Evolutionary conservation across 2,329 filamentous ascomycete species (phyloP).

Genomic region (Xylariaceae sp.): DNA sequence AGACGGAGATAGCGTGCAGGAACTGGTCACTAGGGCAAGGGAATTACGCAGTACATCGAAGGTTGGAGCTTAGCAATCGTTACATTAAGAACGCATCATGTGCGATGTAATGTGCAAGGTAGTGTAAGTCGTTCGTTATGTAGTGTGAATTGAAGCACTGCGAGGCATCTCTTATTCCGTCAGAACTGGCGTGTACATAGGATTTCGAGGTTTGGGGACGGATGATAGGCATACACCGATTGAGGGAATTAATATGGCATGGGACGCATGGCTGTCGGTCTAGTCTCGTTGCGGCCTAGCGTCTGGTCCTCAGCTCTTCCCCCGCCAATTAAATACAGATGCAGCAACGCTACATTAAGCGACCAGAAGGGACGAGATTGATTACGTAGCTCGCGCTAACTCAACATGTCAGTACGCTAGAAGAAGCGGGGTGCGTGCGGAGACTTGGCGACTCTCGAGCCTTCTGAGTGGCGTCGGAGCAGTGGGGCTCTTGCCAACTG

Average conservation of each 20-base stretch:
- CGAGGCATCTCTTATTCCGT: too few relatives aligned
- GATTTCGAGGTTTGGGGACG: too few relatives aligned
- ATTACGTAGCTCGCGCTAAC: neutral
- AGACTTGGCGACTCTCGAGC: neutral
- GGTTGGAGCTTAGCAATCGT: neutral
- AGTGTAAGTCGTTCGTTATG: neutral
- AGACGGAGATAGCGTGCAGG: too few relatives aligned
- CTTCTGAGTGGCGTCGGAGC: neutral
- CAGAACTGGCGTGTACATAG: too few relatives aligned
- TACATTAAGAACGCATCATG: neutral
- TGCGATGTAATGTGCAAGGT: neutral
- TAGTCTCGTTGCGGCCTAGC: neutral
- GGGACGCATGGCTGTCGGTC: neutral
- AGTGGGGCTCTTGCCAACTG: neutral
- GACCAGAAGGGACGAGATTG: neutral
- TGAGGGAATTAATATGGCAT: neutral
- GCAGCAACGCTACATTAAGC: too few relatives aligned
- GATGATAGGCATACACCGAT: neutral
- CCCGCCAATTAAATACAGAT: neutral
- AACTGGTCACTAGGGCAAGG: too few relatives aligned
- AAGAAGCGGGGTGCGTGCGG: neutral
- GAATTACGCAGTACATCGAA: neutral
- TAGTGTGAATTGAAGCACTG: neutral
- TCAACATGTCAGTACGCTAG: neutral
- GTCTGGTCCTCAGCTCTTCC: neutral